These are phyloP conservation scores for Tubosaeta sp. DNA, from an alignment of 768 basidiomycete genomes.

Conservation along the genomic window DNA sequence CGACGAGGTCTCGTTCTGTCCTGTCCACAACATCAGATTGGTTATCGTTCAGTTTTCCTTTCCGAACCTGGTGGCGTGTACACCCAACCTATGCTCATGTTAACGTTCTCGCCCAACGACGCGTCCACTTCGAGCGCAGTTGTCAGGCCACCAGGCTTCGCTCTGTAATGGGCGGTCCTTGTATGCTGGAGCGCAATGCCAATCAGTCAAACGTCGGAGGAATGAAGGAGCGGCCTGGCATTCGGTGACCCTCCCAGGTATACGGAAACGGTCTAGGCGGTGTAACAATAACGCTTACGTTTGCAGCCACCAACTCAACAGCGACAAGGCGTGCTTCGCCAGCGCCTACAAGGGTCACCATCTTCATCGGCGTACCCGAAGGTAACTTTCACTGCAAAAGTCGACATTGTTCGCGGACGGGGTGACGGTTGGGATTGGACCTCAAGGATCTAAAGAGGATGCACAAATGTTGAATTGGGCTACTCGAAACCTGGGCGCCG, in stretches of 20 bases:
- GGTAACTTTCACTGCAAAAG: too few relatives aligned
- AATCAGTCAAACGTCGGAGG: background rate
- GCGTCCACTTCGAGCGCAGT: too few relatives aligned
- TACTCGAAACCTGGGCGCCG: constrained; percentile 84
- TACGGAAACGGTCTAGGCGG: constrained; percentile 61
- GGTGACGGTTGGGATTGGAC: constrained; percentile 62
- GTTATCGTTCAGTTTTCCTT: too few relatives aligned
- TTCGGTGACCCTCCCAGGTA: constrained; percentile 61
- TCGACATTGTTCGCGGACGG: constrained; percentile 47
- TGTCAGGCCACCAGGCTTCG: constrained; percentile 47
- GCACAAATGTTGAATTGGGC: constrained; percentile 72
- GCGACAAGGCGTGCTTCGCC: constrained; percentile 50
- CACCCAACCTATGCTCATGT: too few relatives aligned
- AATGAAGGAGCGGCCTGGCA: constrained; percentile 37
- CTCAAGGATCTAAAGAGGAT: constrained; percentile 42
- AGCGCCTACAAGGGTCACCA: constrained; percentile 59
- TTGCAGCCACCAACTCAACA: constrained; percentile 45
- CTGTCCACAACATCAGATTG: too few relatives aligned
- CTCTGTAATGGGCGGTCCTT: constrained; percentile 70
- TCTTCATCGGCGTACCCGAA: constrained; percentile 28
- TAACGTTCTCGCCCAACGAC: too few relatives aligned
- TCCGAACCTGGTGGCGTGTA: too few relatives aligned
- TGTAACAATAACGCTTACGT: constrained; percentile 67
- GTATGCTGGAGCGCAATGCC: constrained; percentile 37
- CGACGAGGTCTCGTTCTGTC: too few relatives aligned